These are phyloP conservation scores for Tricholoma furcatifolium DNA, from an alignment of 768 basidiomycete species.

Conservation along the genomic window DNA sequence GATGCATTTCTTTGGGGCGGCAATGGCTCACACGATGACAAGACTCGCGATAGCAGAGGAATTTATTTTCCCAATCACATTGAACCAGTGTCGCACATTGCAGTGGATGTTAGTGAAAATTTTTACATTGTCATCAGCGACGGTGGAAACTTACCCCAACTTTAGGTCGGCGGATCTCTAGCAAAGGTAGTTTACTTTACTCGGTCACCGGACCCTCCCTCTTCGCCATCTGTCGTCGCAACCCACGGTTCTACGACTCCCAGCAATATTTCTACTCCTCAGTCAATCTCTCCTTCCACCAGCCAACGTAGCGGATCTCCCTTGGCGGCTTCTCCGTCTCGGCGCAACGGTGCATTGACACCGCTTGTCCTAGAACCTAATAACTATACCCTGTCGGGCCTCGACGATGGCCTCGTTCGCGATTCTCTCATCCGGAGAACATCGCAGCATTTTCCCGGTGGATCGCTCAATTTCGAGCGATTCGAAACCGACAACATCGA, in stretches of 20 bases:
- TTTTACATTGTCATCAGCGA: conserved; percentile 5
- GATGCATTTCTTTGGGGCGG: conserved; percentile 4
- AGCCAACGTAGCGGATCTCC: conserved; percentile 28
- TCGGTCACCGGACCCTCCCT: conserved; percentile 83
- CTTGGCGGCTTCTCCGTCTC: conserved; percentile 31
- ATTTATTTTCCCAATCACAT: conserved; percentile 98
- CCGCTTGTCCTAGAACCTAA: conserved; percentile 70
- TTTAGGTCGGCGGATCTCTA: conserved; percentile 91
- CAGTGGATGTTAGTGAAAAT: conserved; percentile 79
- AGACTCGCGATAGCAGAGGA: conserved; percentile 93
- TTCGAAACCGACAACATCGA: conserved; percentile 92
- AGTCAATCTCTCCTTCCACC: conserved; percentile 41
- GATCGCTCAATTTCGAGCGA: conserved; percentile 95
- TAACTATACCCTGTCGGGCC: conserved; percentile 30
- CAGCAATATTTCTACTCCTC: conserved; percentile 44
- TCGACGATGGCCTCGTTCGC: conserved; percentile 48
- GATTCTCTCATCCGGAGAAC: conserved; percentile 69
- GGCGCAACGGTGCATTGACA: conserved; percentile 75
- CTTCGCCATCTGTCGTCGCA: conserved; percentile 67
- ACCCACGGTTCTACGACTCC: conserved; percentile 55
- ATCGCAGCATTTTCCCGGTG: conserved; percentile 88
- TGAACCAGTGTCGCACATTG: conserved; percentile 96
- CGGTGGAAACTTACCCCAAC: conserved; percentile 12
- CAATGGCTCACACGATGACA: conserved; percentile 13
- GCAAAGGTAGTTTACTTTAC: conserved; percentile 99